phyloP scores from a whole-genome alignment of 1,284 basidiomycete species.

The Irpex sp. region DNA sequence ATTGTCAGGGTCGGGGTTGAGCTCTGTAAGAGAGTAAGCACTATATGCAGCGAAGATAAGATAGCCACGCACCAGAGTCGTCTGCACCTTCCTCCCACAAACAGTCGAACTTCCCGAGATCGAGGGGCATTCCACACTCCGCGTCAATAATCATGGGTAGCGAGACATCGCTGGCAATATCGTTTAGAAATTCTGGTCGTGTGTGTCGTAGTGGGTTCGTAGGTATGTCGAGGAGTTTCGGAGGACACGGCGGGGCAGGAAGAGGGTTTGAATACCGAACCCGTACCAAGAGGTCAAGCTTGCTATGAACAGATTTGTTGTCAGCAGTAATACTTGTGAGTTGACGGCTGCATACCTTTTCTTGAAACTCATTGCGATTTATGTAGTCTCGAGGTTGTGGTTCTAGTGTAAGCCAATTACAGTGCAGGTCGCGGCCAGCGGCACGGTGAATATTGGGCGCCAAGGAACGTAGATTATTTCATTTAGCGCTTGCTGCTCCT shows the following conservation, averaged over 20 bases:
- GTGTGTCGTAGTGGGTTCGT: slow-evolving; percentile 85
- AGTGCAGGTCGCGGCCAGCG: not conserved
- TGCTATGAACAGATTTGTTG: slow-evolving; percentile 31
- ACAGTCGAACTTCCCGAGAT: slow-evolving; percentile 76
- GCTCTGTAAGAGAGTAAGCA: slow-evolving; percentile 32
- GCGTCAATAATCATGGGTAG: slow-evolving; percentile 92
- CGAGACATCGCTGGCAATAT: slow-evolving; percentile 72
- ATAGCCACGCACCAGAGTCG: slow-evolving; percentile 50
- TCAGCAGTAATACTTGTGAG: too few relatives aligned
- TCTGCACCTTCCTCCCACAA: slow-evolving; percentile 76
- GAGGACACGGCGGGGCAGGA: slow-evolving; percentile 90
- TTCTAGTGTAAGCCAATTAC: not conserved
- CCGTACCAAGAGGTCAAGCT: slow-evolving; percentile 84
- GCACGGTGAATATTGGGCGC: not conserved
- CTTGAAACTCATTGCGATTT: slow-evolving; percentile 18
- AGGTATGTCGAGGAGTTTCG: slow-evolving; percentile 84
- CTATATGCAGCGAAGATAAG: not conserved
- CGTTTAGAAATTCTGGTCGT: slow-evolving; percentile 75
- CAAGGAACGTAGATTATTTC: not conserved
- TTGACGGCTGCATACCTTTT: too few relatives aligned
- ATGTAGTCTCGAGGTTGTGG: not conserved
- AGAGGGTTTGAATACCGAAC: slow-evolving; percentile 92
- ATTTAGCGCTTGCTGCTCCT: not conserved
- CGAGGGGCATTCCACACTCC: slow-evolving; percentile 91
- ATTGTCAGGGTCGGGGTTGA: slow-evolving; percentile 63